Conservation (phyloP, 1,139 yeast species). For the Kurtzmaniella quercitrusa region DNA sequence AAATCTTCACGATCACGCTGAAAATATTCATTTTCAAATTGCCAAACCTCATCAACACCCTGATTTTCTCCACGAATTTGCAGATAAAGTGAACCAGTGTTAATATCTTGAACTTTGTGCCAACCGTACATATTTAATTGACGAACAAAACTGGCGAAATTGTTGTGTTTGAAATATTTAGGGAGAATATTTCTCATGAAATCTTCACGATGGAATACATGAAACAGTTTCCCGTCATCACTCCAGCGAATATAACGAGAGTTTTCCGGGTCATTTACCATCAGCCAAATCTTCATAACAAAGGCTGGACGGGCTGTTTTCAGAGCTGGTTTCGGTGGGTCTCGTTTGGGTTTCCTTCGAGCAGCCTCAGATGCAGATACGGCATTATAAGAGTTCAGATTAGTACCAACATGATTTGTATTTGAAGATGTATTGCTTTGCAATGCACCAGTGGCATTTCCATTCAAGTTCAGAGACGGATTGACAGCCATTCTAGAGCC, state of each 20-base stretch:
- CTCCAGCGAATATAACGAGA: constrained; percentile 76
- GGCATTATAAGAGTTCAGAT: not conserved
- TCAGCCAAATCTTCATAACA: constrained; percentile 88
- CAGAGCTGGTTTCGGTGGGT: constrained; percentile 24
- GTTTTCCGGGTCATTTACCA: constrained; percentile 82
- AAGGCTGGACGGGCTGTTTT: constrained; percentile 64
- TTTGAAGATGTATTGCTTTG: too few species aligned
- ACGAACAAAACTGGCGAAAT: constrained; percentile 91
- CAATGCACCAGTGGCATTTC: too few species aligned
- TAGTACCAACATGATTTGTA: too few species aligned
- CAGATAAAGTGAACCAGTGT: constrained; percentile 54
- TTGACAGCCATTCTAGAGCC: too few species aligned
- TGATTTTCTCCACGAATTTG: constrained; percentile 34
- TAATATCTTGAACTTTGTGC: constrained; percentile 88
- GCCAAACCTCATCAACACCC: constrained; percentile 50
- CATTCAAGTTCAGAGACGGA: too few species aligned
- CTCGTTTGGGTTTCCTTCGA: constrained; percentile 27
- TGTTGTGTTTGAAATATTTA: constrained; percentile 86
- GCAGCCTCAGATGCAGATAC: not conserved
- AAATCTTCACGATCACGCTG: constrained; percentile 66
- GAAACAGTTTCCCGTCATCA: constrained; percentile 79
- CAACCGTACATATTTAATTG: constrained; percentile 98
- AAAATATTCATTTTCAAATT: constrained; percentile 80
- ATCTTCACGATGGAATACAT: constrained; percentile 78
- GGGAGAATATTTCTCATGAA: constrained; percentile 85